Base-by-base conservation (phyloP, 73 alveolate genomes). In the Paramecium biaurelia region DNA sequence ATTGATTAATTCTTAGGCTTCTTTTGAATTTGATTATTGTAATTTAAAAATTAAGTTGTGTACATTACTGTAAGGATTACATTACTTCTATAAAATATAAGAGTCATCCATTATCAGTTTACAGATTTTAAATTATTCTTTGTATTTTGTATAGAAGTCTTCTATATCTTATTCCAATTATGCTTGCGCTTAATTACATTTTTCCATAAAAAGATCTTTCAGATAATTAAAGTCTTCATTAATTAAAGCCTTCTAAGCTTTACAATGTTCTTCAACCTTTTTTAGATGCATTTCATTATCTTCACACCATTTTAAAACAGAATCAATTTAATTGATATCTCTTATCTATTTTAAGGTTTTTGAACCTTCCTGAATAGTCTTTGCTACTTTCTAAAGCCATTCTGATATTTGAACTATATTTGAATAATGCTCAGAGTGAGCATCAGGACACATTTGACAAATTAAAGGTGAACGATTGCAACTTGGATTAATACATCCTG, bases 261-360 rank as follows among this genome's bases (percentile, higher is more conserved):
- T 57, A 26, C 85, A 70, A 38, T 89, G 94, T 20, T 70, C 87
- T 8, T 89, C 94, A 21, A 89, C 94, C 56, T 49, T 89, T 70
- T 88, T 53, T n/a, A 89, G 41, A 70, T 89, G 94, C 94, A 89
- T 89, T 72, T 89, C 89, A 70, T 89, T 85, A 45, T 89, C 94
- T 70, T 89, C 94, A 15, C 87, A 89, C 94, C 94, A 89, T 14
- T 89, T 89, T 28, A 70, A 72, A 68, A 89, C 94, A 30, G 67
- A 70, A 70, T 70, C 63, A 70, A 89, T 70, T 49, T 89, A 49
- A 21, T 43, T 70, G 5, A 49, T 70, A 12, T 70, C 94, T 38
- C 49, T 76, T 20, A 82, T 89, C 56, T 43, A 70, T 37, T 70
- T 89, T 23, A 57, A 57, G 53, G 74, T 23, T 68, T 70, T 82